Conservation (phyloP, 1,284 basidiomycete genomes). For the Austroboletus novae-zelandiae region DNA sequence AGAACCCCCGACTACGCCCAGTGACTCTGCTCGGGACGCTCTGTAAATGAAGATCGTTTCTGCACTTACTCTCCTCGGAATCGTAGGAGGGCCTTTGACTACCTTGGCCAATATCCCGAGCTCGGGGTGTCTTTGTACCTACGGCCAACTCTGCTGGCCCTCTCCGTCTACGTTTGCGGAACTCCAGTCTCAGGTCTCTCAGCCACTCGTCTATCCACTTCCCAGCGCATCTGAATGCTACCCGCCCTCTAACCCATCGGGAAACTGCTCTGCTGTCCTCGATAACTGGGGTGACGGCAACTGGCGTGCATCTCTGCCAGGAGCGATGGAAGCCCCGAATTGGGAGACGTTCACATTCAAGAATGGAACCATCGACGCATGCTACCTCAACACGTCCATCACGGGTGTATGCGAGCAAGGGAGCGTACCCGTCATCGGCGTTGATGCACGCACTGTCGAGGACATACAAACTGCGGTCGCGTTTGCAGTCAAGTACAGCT, state of each 20-base stretch:
- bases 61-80: no score
- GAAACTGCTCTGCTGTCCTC: slow-evolving; percentile 20
- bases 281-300: no score
- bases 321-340: neutral
- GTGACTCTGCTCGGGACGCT: no score
- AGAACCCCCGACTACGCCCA: no score
- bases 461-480: slow-evolving; percentile 20
- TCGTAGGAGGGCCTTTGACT: neutral
- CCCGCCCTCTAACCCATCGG: slow-evolving; percentile 13
- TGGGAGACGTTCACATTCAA: neutral
- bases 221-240: slow-evolving; percentile 30
- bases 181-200: slow-evolving; percentile 31
- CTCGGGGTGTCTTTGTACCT: slow-evolving; percentile 1
- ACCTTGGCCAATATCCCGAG: neutral
- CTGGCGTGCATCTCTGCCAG: no score
- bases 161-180: slow-evolving; percentile 33
- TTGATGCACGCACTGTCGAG: slow-evolving; percentile 30
- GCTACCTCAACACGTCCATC: neutral
- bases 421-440: slow-evolving; percentile 16
- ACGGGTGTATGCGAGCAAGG: slow-evolving; percentile 15
- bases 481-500: slow-evolving; percentile 32
- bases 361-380: neutral
- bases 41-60: no score
- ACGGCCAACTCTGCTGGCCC: slow-evolving; percentile 40
- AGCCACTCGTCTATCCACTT: slow-evolving; percentile 27